Evolutionary conservation across 805 yeast species (phyloP).

Genomic region (Hemisphaericaspora nanyangensis): DNA sequence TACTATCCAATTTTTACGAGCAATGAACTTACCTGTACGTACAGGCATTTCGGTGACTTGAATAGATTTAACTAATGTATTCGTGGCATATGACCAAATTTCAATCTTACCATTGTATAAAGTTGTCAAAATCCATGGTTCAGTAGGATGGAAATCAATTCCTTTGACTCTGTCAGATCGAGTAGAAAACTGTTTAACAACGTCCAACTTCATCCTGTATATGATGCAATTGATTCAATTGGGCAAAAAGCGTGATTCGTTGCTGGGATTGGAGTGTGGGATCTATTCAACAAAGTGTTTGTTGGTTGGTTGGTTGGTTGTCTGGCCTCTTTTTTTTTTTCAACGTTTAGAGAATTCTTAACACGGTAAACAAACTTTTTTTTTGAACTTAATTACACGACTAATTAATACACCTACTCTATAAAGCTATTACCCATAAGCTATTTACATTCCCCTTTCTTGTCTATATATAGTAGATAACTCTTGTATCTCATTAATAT

Average conservation of each 20-base stretch:
- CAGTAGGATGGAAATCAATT: slow-evolving; percentile 95
- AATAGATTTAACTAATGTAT: slow-evolving; percentile 75
- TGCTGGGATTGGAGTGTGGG: no score
- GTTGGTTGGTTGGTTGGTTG: neutral
- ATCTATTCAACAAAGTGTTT: no score
- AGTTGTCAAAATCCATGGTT: slow-evolving; percentile 95
- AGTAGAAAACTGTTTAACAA: slow-evolving; percentile 75
- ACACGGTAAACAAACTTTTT: slow-evolving; percentile 1
- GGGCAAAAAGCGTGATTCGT: no score
- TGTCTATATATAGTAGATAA: slow-evolving; percentile 17
- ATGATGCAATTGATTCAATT: no score
- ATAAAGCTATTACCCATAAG: neutral
- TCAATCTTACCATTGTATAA: slow-evolving; percentile 86
- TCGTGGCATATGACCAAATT: slow-evolving; percentile 92
- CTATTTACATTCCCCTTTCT: slow-evolving; percentile 8
- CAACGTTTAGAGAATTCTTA: neutral
- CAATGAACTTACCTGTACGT: slow-evolving; percentile 90
- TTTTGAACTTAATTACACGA: neutral
- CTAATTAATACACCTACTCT: neutral
- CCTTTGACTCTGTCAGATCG: slow-evolving; percentile 97
- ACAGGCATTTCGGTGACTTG: slow-evolving; percentile 97
- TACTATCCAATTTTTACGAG: slow-evolving; percentile 95
- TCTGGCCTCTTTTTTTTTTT: neutral
- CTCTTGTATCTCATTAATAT: slow-evolving; percentile 9
- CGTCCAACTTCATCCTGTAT: slow-evolving; percentile 39